phyloP scores from a whole-genome alignment of 2,329 filamentous ascomycete species.

The Exophiala aquamarina region DNA sequence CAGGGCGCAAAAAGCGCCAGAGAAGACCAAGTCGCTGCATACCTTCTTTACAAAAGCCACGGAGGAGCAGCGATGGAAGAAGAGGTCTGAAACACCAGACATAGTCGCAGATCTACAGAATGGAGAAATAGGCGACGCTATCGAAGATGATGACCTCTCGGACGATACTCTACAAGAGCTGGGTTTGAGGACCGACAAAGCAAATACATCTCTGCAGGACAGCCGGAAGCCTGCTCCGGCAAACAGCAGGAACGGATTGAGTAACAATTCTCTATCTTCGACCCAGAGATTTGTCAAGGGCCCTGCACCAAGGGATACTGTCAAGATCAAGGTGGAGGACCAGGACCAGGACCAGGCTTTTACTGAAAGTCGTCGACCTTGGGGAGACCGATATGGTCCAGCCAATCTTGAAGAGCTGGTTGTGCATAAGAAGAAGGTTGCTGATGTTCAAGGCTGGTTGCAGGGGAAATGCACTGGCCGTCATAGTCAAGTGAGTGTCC shows the following conservation, averaged over 20 bases:
- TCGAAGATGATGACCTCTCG: conserved; percentile 33
- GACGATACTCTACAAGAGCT: conserved; percentile 41
- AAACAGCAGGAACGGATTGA: conserved; percentile 8
- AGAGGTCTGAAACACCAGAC: conserved; percentile 30
- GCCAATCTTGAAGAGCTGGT: conserved; percentile 76
- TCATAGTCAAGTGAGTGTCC: conserved; percentile 38
- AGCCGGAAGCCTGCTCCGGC: conserved; percentile 11
- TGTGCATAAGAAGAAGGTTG: conserved; percentile 91
- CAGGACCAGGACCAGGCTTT: not conserved
- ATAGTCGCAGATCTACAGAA: conserved; percentile 10
- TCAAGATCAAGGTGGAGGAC: not conserved
- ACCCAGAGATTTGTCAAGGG: conserved; percentile 26
- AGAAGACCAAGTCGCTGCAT: conserved; percentile 38
- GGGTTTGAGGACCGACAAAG: conserved; percentile 13
- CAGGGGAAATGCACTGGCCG: conserved; percentile 67
- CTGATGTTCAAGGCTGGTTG: conserved; percentile 82
- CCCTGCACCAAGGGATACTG: conserved; percentile 2
- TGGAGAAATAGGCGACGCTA: conserved; percentile 30
- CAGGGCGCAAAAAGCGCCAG: conserved; percentile 16
- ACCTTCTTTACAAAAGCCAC: conserved; percentile 42
- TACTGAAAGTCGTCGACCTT: conserved; percentile 59
- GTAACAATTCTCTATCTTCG: conserved; percentile 20
- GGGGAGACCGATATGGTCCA: conserved; percentile 84
- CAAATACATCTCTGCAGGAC: conserved; percentile 3
- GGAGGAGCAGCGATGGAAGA: conserved; percentile 40